Evolutionary conservation across 2,329 filamentous ascomycete species (phyloP), one percentile per base, ranked within the genome.

Genomic region (Paracamarosporium sp.): DNA sequence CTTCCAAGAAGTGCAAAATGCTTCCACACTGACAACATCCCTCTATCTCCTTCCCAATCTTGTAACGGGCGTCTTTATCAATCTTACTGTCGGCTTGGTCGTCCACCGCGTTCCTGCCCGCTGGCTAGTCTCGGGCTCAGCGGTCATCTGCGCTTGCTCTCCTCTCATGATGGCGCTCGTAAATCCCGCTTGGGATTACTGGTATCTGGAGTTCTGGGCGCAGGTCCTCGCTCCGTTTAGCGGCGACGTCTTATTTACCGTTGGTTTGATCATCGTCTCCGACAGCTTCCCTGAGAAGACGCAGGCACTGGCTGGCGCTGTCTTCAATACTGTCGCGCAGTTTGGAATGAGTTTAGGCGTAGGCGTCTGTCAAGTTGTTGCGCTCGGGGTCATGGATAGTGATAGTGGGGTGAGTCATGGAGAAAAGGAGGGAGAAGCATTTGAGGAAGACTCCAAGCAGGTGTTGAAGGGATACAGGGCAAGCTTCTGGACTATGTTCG

Each of bases 291-390:
- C 84, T 0, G 76, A 80, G n/a, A 73, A 84, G 8, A 86, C 80
- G 1, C 86, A 88, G 56, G 83, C 83, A 0, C 74, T 89, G 0
- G 86, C 85, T 0, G 87, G 86, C 0, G 85, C 84, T 0, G 85
- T 89, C 0, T 88, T 88, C 69, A 87, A 86, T 59, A 86, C 85
- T 0, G 76, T 83, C 0, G 74, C 80, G 0, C 85, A 88, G 60
- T 82, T 88, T 53, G 86, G 86, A 0, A 72, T 41, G 35, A 41
- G 35, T 15, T 11, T 51, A 17, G 48, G 48, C 15, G 35, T 51
- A 3, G 50, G 50, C 1, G 30, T 53, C 1, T 53, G 40, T 12
- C 50, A 53, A 30, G 38, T 53, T n/a, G 50, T 53, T 35, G 40
- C 50, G 4, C 24, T 53, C 17, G 50, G 50, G 1, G 50, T 53